Evolutionary conservation across 2,329 filamentous ascomycete species (phyloP).

Genomic region (Colletotrichum paranaense): DNA sequence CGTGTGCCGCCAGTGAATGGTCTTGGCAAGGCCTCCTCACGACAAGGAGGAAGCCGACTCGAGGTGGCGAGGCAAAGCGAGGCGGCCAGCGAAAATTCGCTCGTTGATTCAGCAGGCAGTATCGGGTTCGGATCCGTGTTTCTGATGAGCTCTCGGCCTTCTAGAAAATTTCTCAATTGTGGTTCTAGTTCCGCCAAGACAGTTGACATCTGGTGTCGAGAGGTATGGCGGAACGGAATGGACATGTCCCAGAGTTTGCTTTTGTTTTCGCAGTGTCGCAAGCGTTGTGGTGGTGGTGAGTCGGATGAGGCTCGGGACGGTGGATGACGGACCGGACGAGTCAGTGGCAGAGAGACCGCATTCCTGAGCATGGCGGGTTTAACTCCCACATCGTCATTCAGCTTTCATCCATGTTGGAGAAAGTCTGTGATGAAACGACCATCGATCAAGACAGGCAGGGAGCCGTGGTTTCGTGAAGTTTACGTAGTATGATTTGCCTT

Average conservation of each 20-base stretch:
- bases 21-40: slow-evolving; percentile 19
- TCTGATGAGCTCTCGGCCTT: slow-evolving; percentile 1
- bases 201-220: not conserved
- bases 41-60: slow-evolving; percentile 1
- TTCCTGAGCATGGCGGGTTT: not conserved
- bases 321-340: slow-evolving; percentile 27
- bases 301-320: slow-evolving; percentile 18
- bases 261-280: slow-evolving; percentile 11
- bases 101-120: not conserved
- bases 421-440: not conserved
- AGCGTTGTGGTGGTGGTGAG: not conserved
- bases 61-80: slow-evolving; percentile 18
- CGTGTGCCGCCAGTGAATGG: not conserved
- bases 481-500: not conserved
- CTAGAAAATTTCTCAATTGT: slow-evolving; percentile 1
- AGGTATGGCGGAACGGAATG: not conserved
- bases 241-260: not conserved
- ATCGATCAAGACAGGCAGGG: not conserved
- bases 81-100: not conserved
- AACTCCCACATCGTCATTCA: not conserved
- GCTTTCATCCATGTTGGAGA: not conserved
- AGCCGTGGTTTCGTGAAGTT: not conserved
- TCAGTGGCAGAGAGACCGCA: slow-evolving; percentile 8
- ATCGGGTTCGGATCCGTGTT: slow-evolving; percentile 10
- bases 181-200: not conserved